A percentile compares a stretch with the other conserved stretches of the same genome.
These are phyloP conservation scores for Phylloporus gajari DNA, from an alignment of 1,284 basidiomycete genomes.

Conservation along the genomic window DNA sequence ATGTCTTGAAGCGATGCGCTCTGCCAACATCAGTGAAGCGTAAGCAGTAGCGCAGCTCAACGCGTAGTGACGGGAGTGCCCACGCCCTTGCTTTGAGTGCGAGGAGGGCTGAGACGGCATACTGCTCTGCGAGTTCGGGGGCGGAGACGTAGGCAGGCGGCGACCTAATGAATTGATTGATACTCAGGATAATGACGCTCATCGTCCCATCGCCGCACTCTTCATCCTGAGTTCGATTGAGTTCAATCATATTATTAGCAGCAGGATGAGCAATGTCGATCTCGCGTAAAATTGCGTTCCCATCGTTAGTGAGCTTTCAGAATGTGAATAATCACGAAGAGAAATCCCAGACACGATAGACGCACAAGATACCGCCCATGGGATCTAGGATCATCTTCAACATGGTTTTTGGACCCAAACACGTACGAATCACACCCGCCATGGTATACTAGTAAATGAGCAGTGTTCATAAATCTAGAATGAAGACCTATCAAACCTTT, in stretches of 20 bases:
- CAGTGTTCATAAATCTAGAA: not conserved
- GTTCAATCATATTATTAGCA: slow-evolving; percentile 99
- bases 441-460: slow-evolving; percentile 73
- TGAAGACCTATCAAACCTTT: slow-evolving; percentile 69
- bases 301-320: slow-evolving; percentile 91
- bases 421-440: slow-evolving; percentile 98
- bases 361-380: slow-evolving; percentile 95
- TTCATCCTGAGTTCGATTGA: slow-evolving; percentile 97
- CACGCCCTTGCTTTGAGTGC: no score
- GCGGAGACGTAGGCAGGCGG: no score
- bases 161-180: slow-evolving; percentile 1
- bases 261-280: slow-evolving; percentile 99
- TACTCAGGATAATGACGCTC: slow-evolving; percentile 95
- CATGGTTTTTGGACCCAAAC: slow-evolving; percentile 98
- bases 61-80: no score
- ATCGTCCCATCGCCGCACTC: slow-evolving; percentile 99
- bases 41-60: no score
- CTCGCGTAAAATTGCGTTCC: slow-evolving; percentile 96
- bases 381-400: slow-evolving; percentile 99
- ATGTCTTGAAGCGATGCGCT: slow-evolving; percentile 89
- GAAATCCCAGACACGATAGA: slow-evolving; percentile 27
- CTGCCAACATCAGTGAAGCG: no score
- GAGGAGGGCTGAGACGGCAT: no score
- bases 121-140: no score
- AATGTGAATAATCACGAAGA: slow-evolving; percentile 8